These are phyloP conservation scores for Metschnikowia cubensis DNA, from an alignment of 805 yeast species.

Conservation along the genomic window DNA sequence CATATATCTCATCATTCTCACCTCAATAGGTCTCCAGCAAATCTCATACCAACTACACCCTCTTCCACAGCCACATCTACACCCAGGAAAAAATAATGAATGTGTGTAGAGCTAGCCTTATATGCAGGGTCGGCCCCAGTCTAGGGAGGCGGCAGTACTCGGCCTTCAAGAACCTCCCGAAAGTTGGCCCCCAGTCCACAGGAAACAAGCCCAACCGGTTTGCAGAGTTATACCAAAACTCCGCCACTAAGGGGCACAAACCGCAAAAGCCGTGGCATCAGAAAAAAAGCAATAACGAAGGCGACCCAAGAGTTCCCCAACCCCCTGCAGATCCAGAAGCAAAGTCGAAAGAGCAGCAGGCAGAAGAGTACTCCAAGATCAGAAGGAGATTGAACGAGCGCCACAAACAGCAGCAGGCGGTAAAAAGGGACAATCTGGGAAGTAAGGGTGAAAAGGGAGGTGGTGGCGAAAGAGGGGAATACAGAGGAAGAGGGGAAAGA, in stretches of 20 bases:
- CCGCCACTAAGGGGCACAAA: background rate
- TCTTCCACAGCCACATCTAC: background rate
- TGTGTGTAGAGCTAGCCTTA: background rate
- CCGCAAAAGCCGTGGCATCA: slow-evolving; percentile 2
- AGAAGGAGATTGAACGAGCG: slow-evolving; percentile 18
- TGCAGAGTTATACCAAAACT: slow-evolving; percentile 25
- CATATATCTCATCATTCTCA: background rate
- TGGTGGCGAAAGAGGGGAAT: background rate
- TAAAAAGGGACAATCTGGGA: slow-evolving; percentile 1
- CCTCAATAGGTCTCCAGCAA: too few species aligned
- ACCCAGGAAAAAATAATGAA: background rate
- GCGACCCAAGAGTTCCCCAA: background rate
- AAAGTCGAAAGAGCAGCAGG: slow-evolving; percentile 7
- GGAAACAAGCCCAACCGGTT: slow-evolving; percentile 29
- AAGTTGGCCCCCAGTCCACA: slow-evolving; percentile 20
- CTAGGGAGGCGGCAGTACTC: slow-evolving; percentile 3
- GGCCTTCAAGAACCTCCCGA: slow-evolving; percentile 26
- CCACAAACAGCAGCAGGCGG: slow-evolving; percentile 12
- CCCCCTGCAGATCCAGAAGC: background rate
- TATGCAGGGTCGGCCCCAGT: background rate
- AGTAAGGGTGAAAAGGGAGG: background rate
- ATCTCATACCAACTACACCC: background rate
- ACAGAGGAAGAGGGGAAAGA: background rate
- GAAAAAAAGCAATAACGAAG: background rate
- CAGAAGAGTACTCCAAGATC: slow-evolving; percentile 17